Percentiles rank a stretch among this genome's conserved stretches.
Conservation (phyloP, 2,329 filamentous ascomycete species). For the Aspergillus novoparasiticus region DNA sequence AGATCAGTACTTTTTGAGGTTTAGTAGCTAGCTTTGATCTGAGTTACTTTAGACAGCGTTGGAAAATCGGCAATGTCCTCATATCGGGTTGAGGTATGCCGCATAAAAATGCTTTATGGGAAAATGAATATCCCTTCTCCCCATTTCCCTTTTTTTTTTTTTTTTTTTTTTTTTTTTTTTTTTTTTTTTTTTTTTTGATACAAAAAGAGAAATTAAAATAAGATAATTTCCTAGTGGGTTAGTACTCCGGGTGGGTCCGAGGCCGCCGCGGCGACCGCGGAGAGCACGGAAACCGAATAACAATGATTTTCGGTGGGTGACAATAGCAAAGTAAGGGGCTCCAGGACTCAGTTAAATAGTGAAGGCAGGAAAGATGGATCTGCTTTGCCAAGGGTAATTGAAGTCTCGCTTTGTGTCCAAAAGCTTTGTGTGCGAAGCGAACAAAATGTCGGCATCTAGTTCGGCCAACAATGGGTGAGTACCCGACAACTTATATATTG, state of each 20-base stretch:
- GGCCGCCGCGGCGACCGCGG: constrained; percentile 22
- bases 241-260: constrained; percentile 4
- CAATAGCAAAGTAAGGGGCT: neutral
- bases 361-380: neutral
- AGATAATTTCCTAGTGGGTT: neutral
- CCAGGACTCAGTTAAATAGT: neutral
- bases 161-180: neutral
- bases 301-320: neutral
- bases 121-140: no score
- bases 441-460: neutral
- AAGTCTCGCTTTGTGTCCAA: neutral
- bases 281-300: neutral
- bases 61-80: neutral
- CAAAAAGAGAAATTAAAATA: neutral
- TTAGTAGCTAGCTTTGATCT: neutral
- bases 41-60: neutral
- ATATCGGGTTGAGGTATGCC: neutral
- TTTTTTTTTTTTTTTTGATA: neutral
- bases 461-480: neutral
- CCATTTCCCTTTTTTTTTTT: neutral
- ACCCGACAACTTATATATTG: neutral
- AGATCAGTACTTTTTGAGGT: no score
- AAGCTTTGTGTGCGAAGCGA: neutral
- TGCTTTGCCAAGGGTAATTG: neutral
- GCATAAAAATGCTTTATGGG: neutral